Conservation (phyloP, 306 rosid species). For the Cucurbita maxima region DNA sequence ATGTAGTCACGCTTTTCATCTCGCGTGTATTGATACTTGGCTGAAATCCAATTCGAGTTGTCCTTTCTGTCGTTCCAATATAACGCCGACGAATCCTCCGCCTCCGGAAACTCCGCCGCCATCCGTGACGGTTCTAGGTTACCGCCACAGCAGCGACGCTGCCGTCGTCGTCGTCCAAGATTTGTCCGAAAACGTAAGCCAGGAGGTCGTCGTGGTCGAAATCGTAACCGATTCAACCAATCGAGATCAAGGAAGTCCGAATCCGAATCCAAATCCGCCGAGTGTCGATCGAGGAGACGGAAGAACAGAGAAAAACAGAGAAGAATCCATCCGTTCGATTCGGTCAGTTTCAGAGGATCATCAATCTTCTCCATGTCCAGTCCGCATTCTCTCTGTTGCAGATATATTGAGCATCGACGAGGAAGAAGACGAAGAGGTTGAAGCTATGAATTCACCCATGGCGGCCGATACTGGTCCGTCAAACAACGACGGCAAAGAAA, state of each 20-base stretch:
- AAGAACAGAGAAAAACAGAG: neutral
- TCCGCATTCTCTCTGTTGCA: constrained; percentile 12
- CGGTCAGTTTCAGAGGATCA: constrained; percentile 16
- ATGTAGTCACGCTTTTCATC: constrained; percentile 72
- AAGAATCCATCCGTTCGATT: neutral
- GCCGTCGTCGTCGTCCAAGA: constrained; percentile 24
- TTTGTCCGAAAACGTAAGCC: neutral
- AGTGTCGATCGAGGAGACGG: neutral
- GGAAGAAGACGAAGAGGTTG: neutral
- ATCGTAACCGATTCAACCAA: neutral
- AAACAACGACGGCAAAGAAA: neutral
- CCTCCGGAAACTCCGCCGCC: constrained; percentile 4
- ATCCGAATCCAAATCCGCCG: neutral
- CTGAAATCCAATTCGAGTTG: constrained; percentile 47
- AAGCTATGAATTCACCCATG: constrained; percentile 14
- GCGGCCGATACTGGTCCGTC: constrained; percentile 2
- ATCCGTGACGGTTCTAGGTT: constrained; percentile 15
- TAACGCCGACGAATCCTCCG: neutral
- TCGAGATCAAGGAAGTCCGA: neutral
- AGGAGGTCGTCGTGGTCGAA: constrained; percentile 12
- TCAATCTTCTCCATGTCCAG: neutral
- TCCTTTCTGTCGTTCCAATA: constrained; percentile 49
- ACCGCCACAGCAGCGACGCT: constrained; percentile 20
- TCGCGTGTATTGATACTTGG: constrained; percentile 71
- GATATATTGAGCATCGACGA: constrained; percentile 20